Percentiles rank a stretch among this genome's conserved stretches.
phyloP scores from a whole-genome alignment of 345 rosid genomes.

The Eucalyptus paniculata region DNA sequence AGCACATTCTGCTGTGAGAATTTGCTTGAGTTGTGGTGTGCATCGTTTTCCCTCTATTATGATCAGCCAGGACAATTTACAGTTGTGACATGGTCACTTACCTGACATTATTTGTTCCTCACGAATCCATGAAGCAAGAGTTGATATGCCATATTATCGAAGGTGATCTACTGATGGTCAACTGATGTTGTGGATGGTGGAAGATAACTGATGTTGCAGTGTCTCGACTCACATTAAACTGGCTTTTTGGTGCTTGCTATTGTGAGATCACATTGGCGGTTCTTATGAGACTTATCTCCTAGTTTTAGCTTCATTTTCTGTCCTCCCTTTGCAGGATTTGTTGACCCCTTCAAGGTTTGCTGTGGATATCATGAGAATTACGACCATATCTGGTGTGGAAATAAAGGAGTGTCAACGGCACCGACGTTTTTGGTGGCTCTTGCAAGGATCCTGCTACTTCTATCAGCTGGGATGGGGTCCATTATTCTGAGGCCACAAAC shows the following conservation, averaged over 20 bases:
- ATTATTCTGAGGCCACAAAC: conserved; percentile 49
- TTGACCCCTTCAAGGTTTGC: conserved; percentile 44
- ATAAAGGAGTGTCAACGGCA: conserved; percentile 19
- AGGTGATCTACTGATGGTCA: neutral
- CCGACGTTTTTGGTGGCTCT: conserved; percentile 23
- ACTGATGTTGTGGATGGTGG: neutral
- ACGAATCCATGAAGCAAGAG: neutral
- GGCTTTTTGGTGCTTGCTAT: neutral
- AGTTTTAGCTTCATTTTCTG: neutral
- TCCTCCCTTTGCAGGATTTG: conserved; percentile 13
- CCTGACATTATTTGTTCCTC: neutral
- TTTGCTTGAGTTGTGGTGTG: neutral
- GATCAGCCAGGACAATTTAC: neutral
- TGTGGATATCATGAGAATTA: conserved; percentile 45
- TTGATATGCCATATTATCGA: neutral
- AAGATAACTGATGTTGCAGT: neutral
- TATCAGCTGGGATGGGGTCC: conserved; percentile 52
- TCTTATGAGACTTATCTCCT: neutral
- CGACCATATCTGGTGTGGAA: conserved; percentile 51
- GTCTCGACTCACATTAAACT: neutral
- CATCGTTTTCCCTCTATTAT: neutral
- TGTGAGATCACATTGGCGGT: neutral
- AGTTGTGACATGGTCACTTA: neutral
- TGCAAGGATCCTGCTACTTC: conserved; percentile 35
- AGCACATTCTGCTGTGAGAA: neutral